Evolutionary conservation across 2,329 filamentous ascomycete species (phyloP).

Genomic region (Westerdykella sp.): DNA sequence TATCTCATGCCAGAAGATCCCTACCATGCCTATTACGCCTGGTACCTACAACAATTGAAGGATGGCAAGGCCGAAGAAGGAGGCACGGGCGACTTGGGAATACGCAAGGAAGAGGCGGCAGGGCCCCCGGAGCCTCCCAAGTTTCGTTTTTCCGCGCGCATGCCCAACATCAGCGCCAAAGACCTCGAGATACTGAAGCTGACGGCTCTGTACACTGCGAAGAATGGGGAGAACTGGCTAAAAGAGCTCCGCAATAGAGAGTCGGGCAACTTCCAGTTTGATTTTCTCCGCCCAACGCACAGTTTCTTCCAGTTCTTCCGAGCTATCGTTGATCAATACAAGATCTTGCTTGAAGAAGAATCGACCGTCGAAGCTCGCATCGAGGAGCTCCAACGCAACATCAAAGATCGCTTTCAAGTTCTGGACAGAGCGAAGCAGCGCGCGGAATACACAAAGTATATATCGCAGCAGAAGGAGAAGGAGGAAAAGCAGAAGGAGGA

Average conservation of each 20-base stretch:
- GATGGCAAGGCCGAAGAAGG: constrained; percentile 74
- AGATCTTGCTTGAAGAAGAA: constrained; percentile 66
- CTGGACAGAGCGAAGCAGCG: constrained; percentile 76
- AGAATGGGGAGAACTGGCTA: constrained; percentile 88
- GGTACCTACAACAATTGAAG: constrained; percentile 81
- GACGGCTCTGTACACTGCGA: constrained; percentile 86
- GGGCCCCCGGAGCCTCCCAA: constrained; percentile 80
- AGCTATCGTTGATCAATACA: constrained; percentile 87
- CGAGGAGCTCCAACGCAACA: constrained; percentile 65
- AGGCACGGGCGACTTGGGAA: constrained; percentile 52
- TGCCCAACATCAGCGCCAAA: constrained; percentile 94
- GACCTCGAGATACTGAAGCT: constrained; percentile 69
- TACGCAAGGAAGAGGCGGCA: constrained; percentile 24
- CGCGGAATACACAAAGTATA: constrained; percentile 78
- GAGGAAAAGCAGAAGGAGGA: constrained; percentile 83
- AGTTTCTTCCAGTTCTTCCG: constrained; percentile 95
- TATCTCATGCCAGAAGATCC: constrained; percentile 76
- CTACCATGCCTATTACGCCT: constrained; percentile 83
- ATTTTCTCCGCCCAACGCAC: constrained; percentile 91
- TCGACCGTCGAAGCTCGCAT: constrained; percentile 67
- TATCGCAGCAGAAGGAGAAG: constrained; percentile 78
- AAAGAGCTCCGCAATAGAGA: constrained; percentile 84
- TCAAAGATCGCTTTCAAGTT: constrained; percentile 72
- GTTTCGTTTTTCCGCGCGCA: constrained; percentile 89
- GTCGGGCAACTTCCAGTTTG: constrained; percentile 86